Evolutionary conservation across 129 eudicot species (phyloP).

Genomic region (Helianthus annuus): DNA sequence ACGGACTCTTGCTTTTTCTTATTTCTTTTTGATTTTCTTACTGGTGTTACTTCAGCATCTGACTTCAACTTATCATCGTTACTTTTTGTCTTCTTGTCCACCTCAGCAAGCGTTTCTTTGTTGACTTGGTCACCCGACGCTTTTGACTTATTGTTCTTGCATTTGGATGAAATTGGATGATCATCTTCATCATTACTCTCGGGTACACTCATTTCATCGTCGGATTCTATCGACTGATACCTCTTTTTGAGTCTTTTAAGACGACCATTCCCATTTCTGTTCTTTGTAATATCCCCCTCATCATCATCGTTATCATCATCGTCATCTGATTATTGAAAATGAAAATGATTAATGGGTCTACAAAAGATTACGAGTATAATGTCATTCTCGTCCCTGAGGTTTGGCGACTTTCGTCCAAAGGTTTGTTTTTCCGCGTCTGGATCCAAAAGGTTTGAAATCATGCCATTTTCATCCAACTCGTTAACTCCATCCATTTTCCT

Average conservation of each 20-base stretch:
- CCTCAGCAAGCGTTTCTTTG: slow-evolving; percentile 26
- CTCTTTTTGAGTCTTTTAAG: slow-evolving; percentile 51
- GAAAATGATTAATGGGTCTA: slow-evolving; percentile 1
- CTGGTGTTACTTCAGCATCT: slow-evolving; percentile 27
- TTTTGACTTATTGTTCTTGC: slow-evolving; percentile 36
- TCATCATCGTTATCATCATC: slow-evolving; percentile 30
- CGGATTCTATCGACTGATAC: slow-evolving; percentile 56
- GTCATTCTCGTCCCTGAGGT: too few species aligned
- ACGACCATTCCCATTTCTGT: slow-evolving; percentile 31
- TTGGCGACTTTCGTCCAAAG: too few species aligned
- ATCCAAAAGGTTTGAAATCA: too few species aligned
- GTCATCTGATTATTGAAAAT: slow-evolving; percentile 29
- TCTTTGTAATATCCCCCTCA: slow-evolving; percentile 32
- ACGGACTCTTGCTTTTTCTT: slow-evolving; percentile 35
- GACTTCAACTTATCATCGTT: slow-evolving; percentile 17
- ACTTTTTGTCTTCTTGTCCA: slow-evolving; percentile 22
- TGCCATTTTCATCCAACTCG: too few species aligned
- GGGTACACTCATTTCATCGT: slow-evolving; percentile 41
- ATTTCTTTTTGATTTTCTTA: slow-evolving; percentile 27
- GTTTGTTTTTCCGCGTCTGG: too few species aligned
- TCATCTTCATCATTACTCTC: slow-evolving; percentile 65
- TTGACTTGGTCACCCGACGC: slow-evolving; percentile 24
- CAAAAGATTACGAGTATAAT: not conserved
- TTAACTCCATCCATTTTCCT: too few species aligned
- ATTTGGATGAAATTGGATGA: slow-evolving; percentile 42